Conservation (phyloP, 2,329 filamentous ascomycete genomes). For the Ophiostoma quercus region DNA sequence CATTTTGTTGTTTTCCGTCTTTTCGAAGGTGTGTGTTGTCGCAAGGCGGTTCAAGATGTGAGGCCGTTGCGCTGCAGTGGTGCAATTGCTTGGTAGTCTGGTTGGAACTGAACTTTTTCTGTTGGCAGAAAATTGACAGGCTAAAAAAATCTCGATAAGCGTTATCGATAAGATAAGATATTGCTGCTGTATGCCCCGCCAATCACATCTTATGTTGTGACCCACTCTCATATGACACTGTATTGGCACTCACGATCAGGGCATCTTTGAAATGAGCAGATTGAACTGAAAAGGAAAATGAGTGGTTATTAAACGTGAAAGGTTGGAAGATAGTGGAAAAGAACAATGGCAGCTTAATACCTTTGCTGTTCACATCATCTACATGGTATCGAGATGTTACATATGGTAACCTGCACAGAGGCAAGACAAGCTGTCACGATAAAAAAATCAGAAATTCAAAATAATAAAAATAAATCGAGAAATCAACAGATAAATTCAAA, state of each 20-base stretch:
- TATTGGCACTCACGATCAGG: too few species aligned
- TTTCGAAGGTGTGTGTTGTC: background rate
- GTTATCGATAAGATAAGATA: constrained; percentile 23
- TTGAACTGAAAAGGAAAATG: too few species aligned
- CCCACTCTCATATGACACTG: background rate
- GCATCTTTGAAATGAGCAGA: too few species aligned
- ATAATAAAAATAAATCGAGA: too few species aligned
- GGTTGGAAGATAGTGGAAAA: too few species aligned
- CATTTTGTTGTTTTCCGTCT: constrained; percentile 7
- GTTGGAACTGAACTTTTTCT: constrained; percentile 10
- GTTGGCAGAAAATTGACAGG: constrained; percentile 18
- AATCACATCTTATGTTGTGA: background rate
- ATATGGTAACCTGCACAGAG: too few species aligned
- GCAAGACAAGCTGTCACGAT: too few species aligned
- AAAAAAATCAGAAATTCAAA: background rate
- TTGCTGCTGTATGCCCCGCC: background rate
- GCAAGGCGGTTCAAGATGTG: background rate
- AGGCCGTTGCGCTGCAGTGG: background rate
- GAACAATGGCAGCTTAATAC: too few species aligned
- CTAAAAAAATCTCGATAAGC: constrained; percentile 21
- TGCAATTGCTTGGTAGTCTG: background rate
- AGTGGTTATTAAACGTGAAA: too few species aligned
- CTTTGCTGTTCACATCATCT: too few species aligned
- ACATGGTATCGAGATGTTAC: too few species aligned
- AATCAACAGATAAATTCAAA: background rate